A percentile compares a stretch with the other conserved stretches of the same genome.
Conservation (phyloP, 805 yeast genomes). For the Saccharomycopsis sp. region DNA sequence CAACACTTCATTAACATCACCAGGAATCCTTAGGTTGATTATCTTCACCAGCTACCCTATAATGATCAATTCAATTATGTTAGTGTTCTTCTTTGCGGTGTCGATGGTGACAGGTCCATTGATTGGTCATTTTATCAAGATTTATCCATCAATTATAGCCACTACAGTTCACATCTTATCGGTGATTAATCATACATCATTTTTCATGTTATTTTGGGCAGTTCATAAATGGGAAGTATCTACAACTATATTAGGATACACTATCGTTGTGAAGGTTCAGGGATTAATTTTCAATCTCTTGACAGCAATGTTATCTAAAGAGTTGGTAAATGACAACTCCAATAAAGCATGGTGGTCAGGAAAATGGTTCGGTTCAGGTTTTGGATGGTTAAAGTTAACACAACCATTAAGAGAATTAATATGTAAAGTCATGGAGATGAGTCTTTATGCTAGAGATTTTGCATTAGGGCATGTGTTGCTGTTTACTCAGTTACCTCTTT, state of each 20-base stretch:
- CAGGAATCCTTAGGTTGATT: background rate
- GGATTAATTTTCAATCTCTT: slow-evolving; percentile 42
- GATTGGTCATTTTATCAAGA: slow-evolving; percentile 32
- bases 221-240: slow-evolving; percentile 52
- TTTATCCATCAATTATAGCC: slow-evolving; percentile 47
- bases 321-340: slow-evolving; percentile 44
- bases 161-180: slow-evolving; percentile 42
- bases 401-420: slow-evolving; percentile 53
- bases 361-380: slow-evolving; percentile 49
- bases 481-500: slow-evolving; percentile 45
- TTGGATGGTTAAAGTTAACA: slow-evolving; percentile 47
- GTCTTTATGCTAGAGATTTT: slow-evolving; percentile 50
- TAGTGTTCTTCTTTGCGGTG: slow-evolving; percentile 31
- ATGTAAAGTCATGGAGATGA: slow-evolving; percentile 52
- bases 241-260: slow-evolving; percentile 48
- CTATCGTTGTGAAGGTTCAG: slow-evolving; percentile 42
- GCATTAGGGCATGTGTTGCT: slow-evolving; percentile 47
- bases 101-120: slow-evolving; percentile 46
- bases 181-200: slow-evolving; percentile 39
- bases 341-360: slow-evolving; percentile 72
- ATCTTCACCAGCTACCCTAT: slow-evolving; percentile 2
- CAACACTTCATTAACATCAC: background rate
- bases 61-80: slow-evolving; percentile 14
- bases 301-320: slow-evolving; percentile 44
- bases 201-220: slow-evolving; percentile 49